Evolutionary conservation across 1,139 yeast species (phyloP), one percentile per base, ranked within the genome.

Genomic region (Hansenula lynferdii): DNA sequence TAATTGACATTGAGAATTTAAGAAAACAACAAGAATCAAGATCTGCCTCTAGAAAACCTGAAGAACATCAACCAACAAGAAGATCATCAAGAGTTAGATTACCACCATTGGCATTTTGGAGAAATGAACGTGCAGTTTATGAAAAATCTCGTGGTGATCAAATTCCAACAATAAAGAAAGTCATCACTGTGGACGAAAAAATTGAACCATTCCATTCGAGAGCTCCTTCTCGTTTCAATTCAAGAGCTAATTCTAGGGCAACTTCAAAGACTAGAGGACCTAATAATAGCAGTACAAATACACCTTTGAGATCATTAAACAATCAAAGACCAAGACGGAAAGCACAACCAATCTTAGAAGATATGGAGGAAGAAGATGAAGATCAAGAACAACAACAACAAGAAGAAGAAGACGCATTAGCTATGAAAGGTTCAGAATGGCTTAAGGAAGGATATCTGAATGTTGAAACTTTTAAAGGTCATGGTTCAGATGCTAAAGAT

Each of bases 41-140:
- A 26, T 38, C 52, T 37, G 31, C 46, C 23, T 40, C 53, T 35
- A 45, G 46, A 34, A 31, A 38, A 22, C 45, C 49, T 35, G 40
- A 43, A 16, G 17, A 40, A 22, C 44, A 36, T 9, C 42, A 42
- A 28, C 39, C 53, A 23, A 48, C 50, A 10, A 49, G 85, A 44
- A 62, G 76, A 45, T 84, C 96, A 0, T 69, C 70, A 32, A 70
- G 96, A 52, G 73, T 77, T 1, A 74, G 75, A 47, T 71, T 85
- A 8, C 77, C 83, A 3, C 95, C 96, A 0, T 64, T 87, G 47
- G 92, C 89, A 10, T 85, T 72, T 56, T 87, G 97, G 96, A 75
- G 85, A 57, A 85, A 84, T 54, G 96, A 89, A 58, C 69, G 80
- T 43, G 74, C 84, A 28, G 75, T 85, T 2, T 86, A 83, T 53